Base-by-base conservation (phyloP, 805 yeast genomes). In the Wickerhamiella siamensis region DNA sequence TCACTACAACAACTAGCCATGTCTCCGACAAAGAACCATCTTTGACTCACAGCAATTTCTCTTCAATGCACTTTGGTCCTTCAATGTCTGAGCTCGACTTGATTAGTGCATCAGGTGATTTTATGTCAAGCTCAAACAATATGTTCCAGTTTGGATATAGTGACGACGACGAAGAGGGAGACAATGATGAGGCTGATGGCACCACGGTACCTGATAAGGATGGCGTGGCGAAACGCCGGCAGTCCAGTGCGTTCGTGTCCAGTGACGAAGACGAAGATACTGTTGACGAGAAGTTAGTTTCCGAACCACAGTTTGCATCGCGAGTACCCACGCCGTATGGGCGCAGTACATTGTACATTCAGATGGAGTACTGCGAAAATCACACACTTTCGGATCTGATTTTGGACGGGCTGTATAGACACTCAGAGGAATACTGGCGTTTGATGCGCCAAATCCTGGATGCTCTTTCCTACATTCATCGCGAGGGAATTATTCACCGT, bases 301-400 rank as follows among this genome's bases (percentile, higher is more conserved):
- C n/a, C n/a, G n/a, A n/a, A n/a, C n/a, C n/a, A n/a, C 29, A 12
- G 6, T 24, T 24, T 6, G n/a, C 38, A 1, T 24, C 35, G n/a
- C 35, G 45, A 9, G 40, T 39, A 14, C 42, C 45, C 2, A 31
- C 27, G 12, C 45, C 45, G 5, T 36, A 26, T 3, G 24, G 33
- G 19, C 66, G 66, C 48, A 80, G 87, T 41, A 84, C 94, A 0
- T 61, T 91, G 24, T 91, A 83, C 57, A 91, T 91, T 50, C 99
- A 91, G 56, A 91, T 91, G 99, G 98, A 91, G 59, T 91, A 91
- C 53, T 91, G 99, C 62, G 98, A 91, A 54, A 91, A 88, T 55
- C 83, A 83, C 44, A 88, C 99, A 0, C 62, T 91, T 22, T 71
- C 72, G 40, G 95, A 91, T 61, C 64, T 91, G 46, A 88, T 91